Evolutionary conservation across 2,329 filamentous ascomycete genomes (phyloP).

Genomic region (Alternaria hordeiaustralica): DNA sequence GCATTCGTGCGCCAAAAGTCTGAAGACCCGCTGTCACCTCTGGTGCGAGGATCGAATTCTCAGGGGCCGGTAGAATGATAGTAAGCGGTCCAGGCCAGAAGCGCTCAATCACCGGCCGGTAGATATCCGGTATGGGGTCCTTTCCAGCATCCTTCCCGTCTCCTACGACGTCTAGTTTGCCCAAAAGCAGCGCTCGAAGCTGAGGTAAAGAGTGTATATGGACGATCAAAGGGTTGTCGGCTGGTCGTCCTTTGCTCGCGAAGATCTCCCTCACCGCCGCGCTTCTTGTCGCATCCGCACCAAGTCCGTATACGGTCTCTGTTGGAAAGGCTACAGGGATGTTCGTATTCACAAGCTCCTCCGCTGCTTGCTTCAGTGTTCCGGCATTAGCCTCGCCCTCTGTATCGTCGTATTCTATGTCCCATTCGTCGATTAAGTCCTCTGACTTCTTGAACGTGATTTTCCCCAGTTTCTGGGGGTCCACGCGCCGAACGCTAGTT

Average conservation of each 20-base stretch:
- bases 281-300: conserved; percentile 91
- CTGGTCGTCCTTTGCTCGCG: conserved; percentile 84
- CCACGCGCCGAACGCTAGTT: conserved; percentile 49
- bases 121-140: conserved; percentile 72
- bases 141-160: conserved; percentile 1
- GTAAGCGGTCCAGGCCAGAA: conserved; percentile 98
- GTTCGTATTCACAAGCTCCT: conserved; percentile 68
- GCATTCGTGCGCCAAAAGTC: conserved; percentile 92
- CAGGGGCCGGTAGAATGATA: conserved; percentile 80
- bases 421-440: conserved; percentile 46
- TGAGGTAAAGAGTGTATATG: conserved; percentile 85
- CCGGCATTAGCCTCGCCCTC: conserved; percentile 53
- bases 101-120: conserved; percentile 74
- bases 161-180: conserved; percentile 16
- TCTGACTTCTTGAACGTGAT: conserved; percentile 41
- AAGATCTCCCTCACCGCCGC: conserved; percentile 90
- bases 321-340: conserved; percentile 93
- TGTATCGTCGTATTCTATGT: conserved; percentile 35
- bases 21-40: conserved; percentile 86
- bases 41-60: conserved; percentile 75
- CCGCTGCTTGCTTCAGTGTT: conserved; percentile 69
- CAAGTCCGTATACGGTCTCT: conserved; percentile 95
- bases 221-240: conserved; percentile 94
- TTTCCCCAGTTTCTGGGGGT: conserved; percentile 49
- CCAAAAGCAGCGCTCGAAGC: conserved; percentile 67